Conservation (phyloP, 345 rosid genomes). For the Aquilaria malaccensis region DNA sequence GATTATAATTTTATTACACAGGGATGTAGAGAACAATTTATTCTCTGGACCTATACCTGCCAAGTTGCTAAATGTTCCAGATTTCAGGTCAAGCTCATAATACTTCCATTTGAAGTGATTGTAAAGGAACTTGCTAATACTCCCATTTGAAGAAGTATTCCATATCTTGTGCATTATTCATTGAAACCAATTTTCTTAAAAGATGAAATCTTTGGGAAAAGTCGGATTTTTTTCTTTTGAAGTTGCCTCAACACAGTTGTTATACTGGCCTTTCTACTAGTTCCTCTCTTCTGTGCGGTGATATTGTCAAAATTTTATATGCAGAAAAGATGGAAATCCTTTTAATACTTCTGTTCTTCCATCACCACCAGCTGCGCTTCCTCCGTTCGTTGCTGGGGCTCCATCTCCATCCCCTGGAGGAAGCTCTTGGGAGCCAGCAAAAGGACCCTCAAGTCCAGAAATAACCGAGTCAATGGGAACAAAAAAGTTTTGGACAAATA, state of each 20-base stretch:
- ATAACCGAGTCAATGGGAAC: conserved; percentile 30
- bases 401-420: conserved; percentile 36
- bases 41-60: conserved; percentile 88
- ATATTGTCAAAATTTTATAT: conserved; percentile 6
- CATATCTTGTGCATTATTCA: background rate
- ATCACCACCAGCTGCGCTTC: conserved; percentile 47
- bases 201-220: too few relatives aligned
- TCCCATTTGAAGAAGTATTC: too few relatives aligned
- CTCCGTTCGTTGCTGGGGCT: conserved; percentile 38
- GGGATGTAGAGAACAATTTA: conserved; percentile 80
- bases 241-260: too few relatives aligned
- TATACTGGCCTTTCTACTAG: background rate
- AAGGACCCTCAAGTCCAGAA: conserved; percentile 30
- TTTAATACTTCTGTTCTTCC: conserved; percentile 70
- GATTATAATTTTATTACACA: conserved; percentile 16
- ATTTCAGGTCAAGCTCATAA: conserved; percentile 51
- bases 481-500: conserved; percentile 30
- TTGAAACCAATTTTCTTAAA: background rate
- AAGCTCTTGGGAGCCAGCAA: conserved; percentile 18
- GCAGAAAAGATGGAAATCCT: conserved; percentile 93
- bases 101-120: background rate
- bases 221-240: background rate
- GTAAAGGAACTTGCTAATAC: too few relatives aligned
- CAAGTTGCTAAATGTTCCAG: conserved; percentile 51
- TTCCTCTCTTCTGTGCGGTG: background rate